These are phyloP conservation scores for Suillus spraguei DNA, from an alignment of 768 basidiomycete genomes.

Conservation along the genomic window DNA sequence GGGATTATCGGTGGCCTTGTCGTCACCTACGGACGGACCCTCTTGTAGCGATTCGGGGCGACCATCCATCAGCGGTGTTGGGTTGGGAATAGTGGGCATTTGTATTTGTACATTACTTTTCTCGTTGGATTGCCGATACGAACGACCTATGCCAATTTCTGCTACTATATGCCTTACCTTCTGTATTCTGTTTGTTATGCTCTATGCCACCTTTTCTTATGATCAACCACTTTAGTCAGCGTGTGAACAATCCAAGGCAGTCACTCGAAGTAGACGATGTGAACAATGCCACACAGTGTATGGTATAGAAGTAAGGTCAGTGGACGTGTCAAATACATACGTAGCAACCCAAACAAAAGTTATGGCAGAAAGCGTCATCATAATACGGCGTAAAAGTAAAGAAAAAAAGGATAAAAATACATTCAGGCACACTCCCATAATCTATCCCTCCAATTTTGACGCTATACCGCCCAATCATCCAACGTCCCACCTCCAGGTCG, in stretches of 20 bases:
- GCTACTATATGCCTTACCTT: slow-evolving; percentile 13
- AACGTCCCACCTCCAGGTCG: slow-evolving; percentile 41
- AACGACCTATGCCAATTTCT: slow-evolving; percentile 14
- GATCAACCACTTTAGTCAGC: background rate
- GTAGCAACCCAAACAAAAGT: slow-evolving; percentile 1
- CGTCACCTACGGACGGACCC: slow-evolving; percentile 32
- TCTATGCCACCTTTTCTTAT: slow-evolving; percentile 10
- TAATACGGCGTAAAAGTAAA: background rate
- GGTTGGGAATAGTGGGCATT: background rate
- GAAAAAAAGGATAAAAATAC: slow-evolving; percentile 9
- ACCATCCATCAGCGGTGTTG: background rate
- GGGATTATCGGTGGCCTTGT: slow-evolving; percentile 34
- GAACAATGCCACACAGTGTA: background rate
- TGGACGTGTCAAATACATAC: background rate
- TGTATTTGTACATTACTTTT: slow-evolving; percentile 3
- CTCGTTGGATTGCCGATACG: background rate
- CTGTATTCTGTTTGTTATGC: slow-evolving; percentile 18
- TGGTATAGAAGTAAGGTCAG: background rate
- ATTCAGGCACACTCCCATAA: slow-evolving; percentile 15
- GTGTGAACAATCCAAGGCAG: background rate
- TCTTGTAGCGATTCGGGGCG: slow-evolving; percentile 32
- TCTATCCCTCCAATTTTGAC: slow-evolving; percentile 11
- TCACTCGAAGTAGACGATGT: background rate
- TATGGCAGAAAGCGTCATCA: background rate
- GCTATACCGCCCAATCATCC: slow-evolving; percentile 61